Conservation (phyloP, 2,329 filamentous ascomycete species). For the Cercospora sp. region DNA sequence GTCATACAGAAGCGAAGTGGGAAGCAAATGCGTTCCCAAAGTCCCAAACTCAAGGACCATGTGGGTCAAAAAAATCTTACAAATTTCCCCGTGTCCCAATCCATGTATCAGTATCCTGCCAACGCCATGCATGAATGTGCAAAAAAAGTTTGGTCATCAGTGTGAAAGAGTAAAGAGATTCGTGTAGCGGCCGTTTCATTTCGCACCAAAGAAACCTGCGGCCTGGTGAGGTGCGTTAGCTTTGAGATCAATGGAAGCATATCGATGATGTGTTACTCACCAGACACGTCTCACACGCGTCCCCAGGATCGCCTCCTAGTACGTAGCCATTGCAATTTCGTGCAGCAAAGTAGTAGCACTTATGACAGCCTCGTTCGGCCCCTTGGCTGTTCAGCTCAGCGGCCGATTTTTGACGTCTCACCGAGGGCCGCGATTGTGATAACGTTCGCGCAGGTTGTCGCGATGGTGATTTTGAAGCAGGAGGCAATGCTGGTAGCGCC, state of each 20-base stretch:
- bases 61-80: neutral
- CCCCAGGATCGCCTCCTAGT: constrained; percentile 37
- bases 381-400: neutral
- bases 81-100: neutral
- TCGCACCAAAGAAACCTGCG: constrained; percentile 37
- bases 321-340: constrained; percentile 42
- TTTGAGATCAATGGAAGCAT: neutral
- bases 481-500: constrained; percentile 28
- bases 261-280: constrained; percentile 20
- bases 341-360: constrained; percentile 42
- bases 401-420: constrained; percentile 6
- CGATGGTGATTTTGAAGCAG: constrained; percentile 10
- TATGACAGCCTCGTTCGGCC: constrained; percentile 38
- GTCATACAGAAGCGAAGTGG: neutral
- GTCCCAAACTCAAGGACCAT: neutral
- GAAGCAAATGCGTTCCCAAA: neutral
- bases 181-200: constrained; percentile 15
- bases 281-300: constrained; percentile 40
- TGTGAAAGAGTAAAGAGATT: neutral
- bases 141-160: neutral
- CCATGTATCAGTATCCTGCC: neutral
- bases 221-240: constrained; percentile 28
- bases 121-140: constrained; percentile 7
- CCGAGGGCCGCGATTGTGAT: constrained; percentile 18
- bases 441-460: constrained; percentile 14